Evolutionary conservation across 1,139 yeast genomes (phyloP).

Genomic region (Hemisphaericaspora subhashii): DNA sequence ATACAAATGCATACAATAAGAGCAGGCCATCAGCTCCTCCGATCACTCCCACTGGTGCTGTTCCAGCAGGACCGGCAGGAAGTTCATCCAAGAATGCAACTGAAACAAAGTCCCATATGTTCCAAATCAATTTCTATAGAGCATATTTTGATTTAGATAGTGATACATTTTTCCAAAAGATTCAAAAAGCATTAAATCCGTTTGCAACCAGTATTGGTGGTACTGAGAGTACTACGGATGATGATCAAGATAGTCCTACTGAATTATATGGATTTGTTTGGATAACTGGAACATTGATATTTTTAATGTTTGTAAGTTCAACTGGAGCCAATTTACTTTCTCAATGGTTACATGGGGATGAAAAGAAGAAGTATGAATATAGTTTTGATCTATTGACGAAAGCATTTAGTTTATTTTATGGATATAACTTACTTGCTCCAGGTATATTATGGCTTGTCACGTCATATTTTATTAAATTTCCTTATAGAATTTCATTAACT

Average conservation of each 20-base stretch:
- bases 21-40: constrained; percentile 5
- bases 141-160: constrained; percentile 66
- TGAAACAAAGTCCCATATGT: constrained; percentile 39
- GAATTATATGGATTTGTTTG: constrained; percentile 84
- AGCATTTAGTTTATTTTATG: constrained; percentile 68
- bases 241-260: constrained; percentile 39
- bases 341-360: constrained; percentile 44
- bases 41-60: constrained; percentile 1
- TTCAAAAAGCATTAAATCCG: constrained; percentile 48
- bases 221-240: constrained; percentile 17
- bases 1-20: not conserved
- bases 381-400: constrained; percentile 62
- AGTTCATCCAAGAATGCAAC: constrained; percentile 18
- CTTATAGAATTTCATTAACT: constrained; percentile 39
- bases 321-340: constrained; percentile 50
- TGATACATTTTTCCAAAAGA: constrained; percentile 50
- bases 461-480: constrained; percentile 43
- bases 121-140: constrained; percentile 57
- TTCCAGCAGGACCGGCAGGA: constrained; percentile 14
- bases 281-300: constrained; percentile 79
- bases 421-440: constrained; percentile 70
- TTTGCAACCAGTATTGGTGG: constrained; percentile 25
- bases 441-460: constrained; percentile 49
- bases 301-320: constrained; percentile 70
- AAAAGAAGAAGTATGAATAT: constrained; percentile 51